phyloP scores from a whole-genome alignment of 441 rosid genomes.

The Gossypium trilobum region DNA sequence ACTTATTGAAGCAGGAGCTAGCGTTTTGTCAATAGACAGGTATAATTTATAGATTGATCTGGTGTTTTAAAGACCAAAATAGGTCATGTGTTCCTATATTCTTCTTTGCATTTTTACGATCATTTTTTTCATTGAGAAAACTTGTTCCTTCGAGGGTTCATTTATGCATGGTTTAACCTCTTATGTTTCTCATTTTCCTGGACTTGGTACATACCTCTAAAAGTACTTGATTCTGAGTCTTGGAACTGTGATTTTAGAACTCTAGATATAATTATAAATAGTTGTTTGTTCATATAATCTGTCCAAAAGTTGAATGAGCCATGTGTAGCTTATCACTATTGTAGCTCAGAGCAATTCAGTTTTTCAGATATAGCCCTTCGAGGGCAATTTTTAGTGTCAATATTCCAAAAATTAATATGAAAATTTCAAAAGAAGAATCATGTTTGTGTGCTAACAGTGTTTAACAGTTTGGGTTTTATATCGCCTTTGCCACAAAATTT shows the following conservation, averaged over 20 bases:
- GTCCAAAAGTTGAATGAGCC: background rate
- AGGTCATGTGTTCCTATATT: background rate
- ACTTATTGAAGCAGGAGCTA: constrained; percentile 57
- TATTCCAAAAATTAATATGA: no score
- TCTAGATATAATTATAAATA: background rate
- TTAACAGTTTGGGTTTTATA: background rate
- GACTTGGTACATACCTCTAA: background rate
- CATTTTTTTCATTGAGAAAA: background rate
- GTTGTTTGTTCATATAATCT: background rate
- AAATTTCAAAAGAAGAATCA: background rate
- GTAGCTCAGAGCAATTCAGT: background rate
- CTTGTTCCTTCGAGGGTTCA: background rate
- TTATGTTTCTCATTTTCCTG: background rate
- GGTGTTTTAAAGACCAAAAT: background rate
- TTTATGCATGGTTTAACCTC: background rate
- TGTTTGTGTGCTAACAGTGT: background rate
- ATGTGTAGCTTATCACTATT: background rate
- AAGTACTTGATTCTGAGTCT: no score
- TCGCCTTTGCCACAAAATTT: background rate
- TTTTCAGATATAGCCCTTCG: no score
- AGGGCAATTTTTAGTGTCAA: no score
- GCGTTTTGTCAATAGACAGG: constrained; percentile 70
- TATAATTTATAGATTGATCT: constrained; percentile 15
- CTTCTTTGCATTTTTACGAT: background rate
- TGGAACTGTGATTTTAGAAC: background rate